Evolutionary conservation across 2,329 filamentous ascomycete species (phyloP), one percentile per base, ranked within the genome.

Genomic region (Xylariaceae sp.): DNA sequence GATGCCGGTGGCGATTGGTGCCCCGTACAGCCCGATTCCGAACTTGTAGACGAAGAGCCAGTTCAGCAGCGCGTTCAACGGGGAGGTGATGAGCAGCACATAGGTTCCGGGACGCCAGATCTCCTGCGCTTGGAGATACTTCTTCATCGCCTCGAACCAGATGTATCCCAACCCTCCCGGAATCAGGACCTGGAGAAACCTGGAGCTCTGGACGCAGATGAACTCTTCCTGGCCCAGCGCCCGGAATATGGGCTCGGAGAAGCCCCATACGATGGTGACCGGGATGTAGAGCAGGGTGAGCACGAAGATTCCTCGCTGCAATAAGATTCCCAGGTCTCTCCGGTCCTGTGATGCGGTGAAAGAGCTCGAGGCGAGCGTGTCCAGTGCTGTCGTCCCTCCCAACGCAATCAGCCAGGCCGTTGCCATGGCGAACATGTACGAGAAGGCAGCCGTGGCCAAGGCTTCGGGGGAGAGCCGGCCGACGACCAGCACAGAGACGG

Each of bases 381-480:
- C 88, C 30, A 94, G 73, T 0, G 88, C 88, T 1, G 86, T 94
- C 0, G 86, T 89, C 6, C 88, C 88, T 18, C 88, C 88, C 3
- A 94, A 73, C 0, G 82, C 88, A 43, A 94, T 85, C 26, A 94
- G 73, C 87, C 88, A 94, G 0, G 81, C 88, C 1, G 86, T 88
- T 15, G 84, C 81, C 84, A 90, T 88, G 38, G 88, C 88, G 52
- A 94, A 94, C 88, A 94, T 94, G 67, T 92, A 90, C 2, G 84
- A 85, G 55, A 94, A 94, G 0, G 88, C 87, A 1, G 86, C 83
- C 0, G 83, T 85, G 0, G 88, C 85, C 5, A 94, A 67, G 2
- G 87, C 80, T 60, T 92, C 83, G 1, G 88, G 82, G 0, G 84
- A 89, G 0, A 88, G 67, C 3, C 85, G 79, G 8, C 88, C 88